These are phyloP conservation scores for Xylariaceae sp. DNA, from an alignment of 2,329 filamentous ascomycete species.

Conservation along the genomic window DNA sequence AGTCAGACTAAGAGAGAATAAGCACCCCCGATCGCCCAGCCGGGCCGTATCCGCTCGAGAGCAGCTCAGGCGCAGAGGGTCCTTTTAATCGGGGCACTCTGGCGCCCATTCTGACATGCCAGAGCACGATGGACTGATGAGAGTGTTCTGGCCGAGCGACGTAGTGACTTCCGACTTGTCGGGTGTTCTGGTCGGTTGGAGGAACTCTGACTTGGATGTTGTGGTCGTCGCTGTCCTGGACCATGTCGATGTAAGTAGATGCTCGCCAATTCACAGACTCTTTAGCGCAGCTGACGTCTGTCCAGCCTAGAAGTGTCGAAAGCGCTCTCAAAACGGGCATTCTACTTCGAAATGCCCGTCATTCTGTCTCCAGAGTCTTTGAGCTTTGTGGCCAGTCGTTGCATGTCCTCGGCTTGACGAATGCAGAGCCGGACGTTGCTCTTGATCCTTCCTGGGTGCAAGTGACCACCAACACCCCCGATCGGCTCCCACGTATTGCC, in stretches of 20 bases:
- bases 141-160: conserved; percentile 97
- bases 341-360: conserved; percentile 74
- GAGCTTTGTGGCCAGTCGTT: conserved; percentile 79
- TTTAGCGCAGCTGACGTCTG: conserved; percentile 24
- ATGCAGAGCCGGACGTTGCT: conserved; percentile 47
- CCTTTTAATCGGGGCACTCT: conserved; percentile 60
- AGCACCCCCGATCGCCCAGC: conserved; percentile 72
- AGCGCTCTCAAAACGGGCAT: conserved; percentile 79
- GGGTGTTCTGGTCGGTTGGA: conserved; percentile 91
- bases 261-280: conserved; percentile 13
- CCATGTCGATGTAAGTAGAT: conserved; percentile 70
- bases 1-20: conserved; percentile 22
- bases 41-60: conserved; percentile 89
- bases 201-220: conserved; percentile 84
- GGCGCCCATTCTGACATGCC: conserved; percentile 50
- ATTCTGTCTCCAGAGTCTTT: conserved; percentile 74
- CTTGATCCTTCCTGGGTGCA: conserved; percentile 67
- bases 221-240: conserved; percentile 86
- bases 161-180: conserved; percentile 64
- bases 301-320: conserved; percentile 71
- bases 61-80: conserved; percentile 88
- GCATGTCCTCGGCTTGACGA: conserved; percentile 80
- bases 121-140: conserved; percentile 83
- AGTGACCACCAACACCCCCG: conserved; percentile 48
- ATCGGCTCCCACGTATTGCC: conserved; percentile 62